Evolutionary conservation across 2,329 filamentous ascomycete species (phyloP), one percentile per base, ranked within the genome.

Genomic region (Sporothrix dimorphospora): DNA sequence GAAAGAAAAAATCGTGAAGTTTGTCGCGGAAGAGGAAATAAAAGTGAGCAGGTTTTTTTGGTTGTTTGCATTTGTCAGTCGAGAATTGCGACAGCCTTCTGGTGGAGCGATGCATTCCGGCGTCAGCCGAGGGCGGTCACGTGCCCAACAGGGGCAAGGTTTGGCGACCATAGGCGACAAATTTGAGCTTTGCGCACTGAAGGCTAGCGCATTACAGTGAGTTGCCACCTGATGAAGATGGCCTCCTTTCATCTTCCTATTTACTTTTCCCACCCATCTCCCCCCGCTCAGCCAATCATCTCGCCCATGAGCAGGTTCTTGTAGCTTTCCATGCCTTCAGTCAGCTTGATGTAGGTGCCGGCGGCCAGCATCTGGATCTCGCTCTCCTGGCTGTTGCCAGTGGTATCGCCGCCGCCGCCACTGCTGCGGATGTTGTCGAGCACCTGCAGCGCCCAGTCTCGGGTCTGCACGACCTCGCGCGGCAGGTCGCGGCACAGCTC

Each of bases 321-420:
- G 78, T 94, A 94, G 81, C 90, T 92, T 78, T 97, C 93, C 75
- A 95, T 89, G 9, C 93, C 90, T 81, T 98, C 94, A 63, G 90
- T 88, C 76, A 94, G 85, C 78, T 91, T 91, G 45, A 98, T 88
- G 76, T 97, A 80, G 67, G 94, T 90, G 0, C 90, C 92, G 0
- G 93, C 93, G 4, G 92, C 91, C 77, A 96, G 78, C 83, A 90
- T 92, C 83, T 94, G 91, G 42, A 95, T 89, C 74, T 91, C 90
- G 73, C 92, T 92, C 79, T 96, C 93, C 79, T 97, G 91, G 59
- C 86, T 84, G 49, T 84, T 65, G 38, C 59, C 59, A 8, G 34
- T 82, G 24, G 85, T 83, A 68, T 84, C 82, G 24, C 85, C 81
- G 11, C 27, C 69, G 27, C 85, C 83, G 67, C 85, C 85, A 0